Percentiles rank a stretch among this genome's conserved stretches.
Evolutionary conservation across 1,284 basidiomycete genomes (phyloP).

Genomic region (Cerrena zonata): DNA sequence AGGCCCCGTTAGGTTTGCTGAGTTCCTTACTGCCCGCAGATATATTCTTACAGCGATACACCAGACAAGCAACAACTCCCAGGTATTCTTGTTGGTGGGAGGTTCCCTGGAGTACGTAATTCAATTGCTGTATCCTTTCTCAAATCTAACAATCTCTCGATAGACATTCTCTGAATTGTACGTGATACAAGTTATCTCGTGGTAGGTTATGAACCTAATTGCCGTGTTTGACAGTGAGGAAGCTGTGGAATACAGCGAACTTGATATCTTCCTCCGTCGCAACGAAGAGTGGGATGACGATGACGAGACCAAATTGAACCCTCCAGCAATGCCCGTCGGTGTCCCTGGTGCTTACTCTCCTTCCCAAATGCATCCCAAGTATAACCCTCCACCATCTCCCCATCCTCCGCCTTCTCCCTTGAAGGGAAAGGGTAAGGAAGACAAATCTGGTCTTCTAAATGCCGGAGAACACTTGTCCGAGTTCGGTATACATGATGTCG

Average conservation of each 20-base stretch:
- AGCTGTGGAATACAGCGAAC: constrained; percentile 69
- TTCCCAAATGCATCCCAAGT: constrained; percentile 71
- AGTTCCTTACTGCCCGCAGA: not conserved
- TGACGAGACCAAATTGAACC: constrained; percentile 46
- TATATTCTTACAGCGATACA: not conserved
- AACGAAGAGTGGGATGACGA: constrained; percentile 53
- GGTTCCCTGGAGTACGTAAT: constrained; percentile 49
- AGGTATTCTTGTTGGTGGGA: constrained; percentile 70
- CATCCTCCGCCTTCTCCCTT: constrained; percentile 32
- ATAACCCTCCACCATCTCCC: constrained; percentile 47
- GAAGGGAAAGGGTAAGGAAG: constrained; percentile 28
- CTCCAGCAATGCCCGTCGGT: constrained; percentile 57
- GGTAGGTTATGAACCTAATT: not conserved
- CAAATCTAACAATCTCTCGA: not conserved
- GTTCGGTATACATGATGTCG: constrained; percentile 68
- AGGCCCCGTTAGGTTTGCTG: constrained; percentile 57
- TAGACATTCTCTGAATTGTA: constrained; percentile 57
- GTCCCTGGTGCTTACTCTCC: constrained; percentile 72
- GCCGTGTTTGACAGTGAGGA: constrained; percentile 51
- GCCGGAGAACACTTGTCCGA: constrained; percentile 60
- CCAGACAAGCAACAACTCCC: constrained; percentile 75
- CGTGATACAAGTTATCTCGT: constrained; percentile 20
- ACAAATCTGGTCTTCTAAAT: constrained; percentile 41
- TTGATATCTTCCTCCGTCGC: constrained; percentile 64
- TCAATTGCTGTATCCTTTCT: not conserved